Evolutionary conservation across 2,329 filamentous ascomycete species (phyloP).

Genomic region (Tolypocladium tropicale): DNA sequence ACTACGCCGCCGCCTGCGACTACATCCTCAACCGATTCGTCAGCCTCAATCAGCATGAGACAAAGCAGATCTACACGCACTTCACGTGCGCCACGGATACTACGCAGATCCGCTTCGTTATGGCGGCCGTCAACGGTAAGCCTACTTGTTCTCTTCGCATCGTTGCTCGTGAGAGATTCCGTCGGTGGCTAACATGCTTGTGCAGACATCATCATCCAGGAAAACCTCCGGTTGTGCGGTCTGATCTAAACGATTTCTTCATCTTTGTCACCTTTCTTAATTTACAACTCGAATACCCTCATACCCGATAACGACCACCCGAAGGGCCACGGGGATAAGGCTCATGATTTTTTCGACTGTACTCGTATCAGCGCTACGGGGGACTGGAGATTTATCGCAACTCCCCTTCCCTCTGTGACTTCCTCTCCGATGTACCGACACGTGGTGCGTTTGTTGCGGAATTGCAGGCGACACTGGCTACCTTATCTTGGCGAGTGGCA

Average conservation of each 20-base stretch:
- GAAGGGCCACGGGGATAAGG: conserved; percentile 26
- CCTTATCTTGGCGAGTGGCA: neutral
- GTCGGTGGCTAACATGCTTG: conserved; percentile 27
- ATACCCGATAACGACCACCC: conserved; percentile 28
- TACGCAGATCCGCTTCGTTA: conserved; percentile 98
- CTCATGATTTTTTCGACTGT: conserved; percentile 24
- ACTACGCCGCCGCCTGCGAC: conserved; percentile 92
- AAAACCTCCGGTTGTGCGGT: conserved; percentile 94
- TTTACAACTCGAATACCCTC: conserved; percentile 31
- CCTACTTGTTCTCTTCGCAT: conserved; percentile 1
- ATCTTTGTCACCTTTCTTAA: conserved; percentile 13
- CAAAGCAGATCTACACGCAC: conserved; percentile 99
- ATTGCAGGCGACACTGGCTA: neutral
- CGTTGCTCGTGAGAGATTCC: neutral
- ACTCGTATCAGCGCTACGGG: conserved; percentile 17
- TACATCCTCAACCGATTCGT: conserved; percentile 99
- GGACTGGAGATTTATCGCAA: conserved; percentile 2
- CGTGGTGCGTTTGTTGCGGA: neutral
- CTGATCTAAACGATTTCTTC: conserved; percentile 62
- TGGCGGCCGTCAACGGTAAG: conserved; percentile 97
- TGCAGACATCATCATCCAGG: conserved; percentile 97
- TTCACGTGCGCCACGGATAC: conserved; percentile 99
- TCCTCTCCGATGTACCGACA: neutral
- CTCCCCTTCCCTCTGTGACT: neutral
- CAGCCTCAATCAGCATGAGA: conserved; percentile 96